Evolutionary conservation across 116 monocot genomes (phyloP).

Genomic region (Trichopus zeylanicus): DNA sequence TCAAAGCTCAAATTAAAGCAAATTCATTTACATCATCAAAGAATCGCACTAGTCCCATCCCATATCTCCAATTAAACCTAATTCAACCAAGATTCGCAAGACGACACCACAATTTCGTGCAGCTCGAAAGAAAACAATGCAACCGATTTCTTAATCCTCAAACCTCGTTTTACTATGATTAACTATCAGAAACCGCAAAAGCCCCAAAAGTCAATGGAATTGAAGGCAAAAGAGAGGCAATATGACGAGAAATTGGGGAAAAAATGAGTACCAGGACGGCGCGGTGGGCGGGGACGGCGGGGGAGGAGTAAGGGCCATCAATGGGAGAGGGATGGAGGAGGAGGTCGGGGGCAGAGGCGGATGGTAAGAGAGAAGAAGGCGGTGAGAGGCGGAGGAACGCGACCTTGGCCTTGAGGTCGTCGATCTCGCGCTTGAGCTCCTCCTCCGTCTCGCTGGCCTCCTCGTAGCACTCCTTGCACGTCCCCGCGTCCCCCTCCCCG

Average conservation of each 20-base stretch:
- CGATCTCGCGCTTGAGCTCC: constrained; percentile 97
- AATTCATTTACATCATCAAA: too few species aligned
- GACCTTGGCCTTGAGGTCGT: constrained; percentile 87
- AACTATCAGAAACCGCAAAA: not conserved
- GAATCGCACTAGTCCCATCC: too few species aligned
- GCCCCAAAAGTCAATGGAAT: not conserved
- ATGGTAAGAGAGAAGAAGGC: constrained; percentile 20
- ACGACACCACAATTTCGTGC: too few species aligned
- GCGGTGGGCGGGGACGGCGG: constrained; percentile 71
- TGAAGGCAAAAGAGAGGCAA: not conserved
- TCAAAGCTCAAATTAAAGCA: too few species aligned
- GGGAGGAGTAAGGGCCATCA: constrained; percentile 10
- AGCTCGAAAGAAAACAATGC: too few species aligned
- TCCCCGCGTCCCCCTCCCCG: constrained; percentile 60
- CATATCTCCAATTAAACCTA: too few species aligned
- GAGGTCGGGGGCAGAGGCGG: constrained; percentile 21
- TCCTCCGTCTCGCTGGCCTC: constrained; percentile 99
- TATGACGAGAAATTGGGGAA: not conserved
- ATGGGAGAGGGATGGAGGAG: constrained; percentile 23
- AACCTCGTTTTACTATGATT: too few species aligned
- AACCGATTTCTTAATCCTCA: too few species aligned
- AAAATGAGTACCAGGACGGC: constrained; percentile 54
- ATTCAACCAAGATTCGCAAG: too few species aligned
- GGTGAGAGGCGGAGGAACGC: constrained; percentile 75
- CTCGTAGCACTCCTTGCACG: constrained; percentile 96